Evolutionary conservation across 306 rosid species (phyloP), one percentile per base, ranked within the genome.

Genomic region (Corylus avellana): DNA sequence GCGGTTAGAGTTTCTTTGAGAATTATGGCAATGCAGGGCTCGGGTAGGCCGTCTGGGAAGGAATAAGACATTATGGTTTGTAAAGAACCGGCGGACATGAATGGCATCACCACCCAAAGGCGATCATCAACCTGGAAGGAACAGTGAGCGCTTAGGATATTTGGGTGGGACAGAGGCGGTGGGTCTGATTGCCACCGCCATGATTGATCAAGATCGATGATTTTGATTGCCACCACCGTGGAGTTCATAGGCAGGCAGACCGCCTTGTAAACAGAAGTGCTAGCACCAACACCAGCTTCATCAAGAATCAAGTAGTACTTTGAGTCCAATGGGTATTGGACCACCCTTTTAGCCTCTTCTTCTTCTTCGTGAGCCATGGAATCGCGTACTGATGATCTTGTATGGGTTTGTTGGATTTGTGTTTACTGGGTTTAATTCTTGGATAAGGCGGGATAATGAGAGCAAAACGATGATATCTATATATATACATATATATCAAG

Each of bases 31-130:
- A 91, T 93, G 82, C 79, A 83, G 4, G 87, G 86, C 62, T 93
- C 94, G 0, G 87, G 13, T 11, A 88, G 49, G 8, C 97, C 94
- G 4, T 69, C 25, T 0, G 87, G 86, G 75, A 87, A 88, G 5
- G 93, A 75, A 5, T 86, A 88, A 2, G 91, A 32, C 12, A 90
- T 86, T 32, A 93, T 81, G 58, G 93, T 90, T 18, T 87, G 89
- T 3, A 88, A 17, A 4, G 93, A 93, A 0, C 97, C 94, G 2
- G 78, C 89, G 2, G 89, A 88, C 97, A 87, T 87, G 86, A 87
- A 90, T 0, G 92, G 93, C 92, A 90, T 93, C 7, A 93, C 94
- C 11, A 91, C 93, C 98, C 97, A 91, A 17, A 87, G 88, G 18
- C 87, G 73, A 29, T 29, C 81, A 44, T 75, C 81, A 0, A 87